Evolutionary conservation across 257 asterid genomes (phyloP).

Genomic region (Mitragyna speciosa): DNA sequence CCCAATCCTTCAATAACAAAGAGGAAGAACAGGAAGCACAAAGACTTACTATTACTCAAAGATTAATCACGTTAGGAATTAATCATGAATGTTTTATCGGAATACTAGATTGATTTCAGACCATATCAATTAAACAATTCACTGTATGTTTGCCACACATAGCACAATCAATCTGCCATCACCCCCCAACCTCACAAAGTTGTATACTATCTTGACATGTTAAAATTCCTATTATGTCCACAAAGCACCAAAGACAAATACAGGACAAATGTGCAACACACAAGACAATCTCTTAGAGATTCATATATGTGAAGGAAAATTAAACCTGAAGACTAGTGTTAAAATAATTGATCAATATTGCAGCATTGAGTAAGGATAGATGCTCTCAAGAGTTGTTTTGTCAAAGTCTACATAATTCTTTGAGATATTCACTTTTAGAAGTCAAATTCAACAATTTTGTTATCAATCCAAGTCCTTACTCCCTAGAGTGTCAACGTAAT

Average conservation of each 20-base stretch:
- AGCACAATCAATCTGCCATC: not conserved
- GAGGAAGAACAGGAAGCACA: no score
- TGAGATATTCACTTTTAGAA: not conserved
- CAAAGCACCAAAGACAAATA: not conserved
- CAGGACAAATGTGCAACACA: no score
- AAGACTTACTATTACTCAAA: no score
- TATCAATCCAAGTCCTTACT: not conserved
- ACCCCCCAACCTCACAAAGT: no score
- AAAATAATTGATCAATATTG: not conserved
- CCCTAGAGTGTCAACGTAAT: no score
- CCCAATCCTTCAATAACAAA: not conserved
- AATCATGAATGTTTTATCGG: not conserved
- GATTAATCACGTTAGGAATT: not conserved
- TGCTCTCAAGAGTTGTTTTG: not conserved
- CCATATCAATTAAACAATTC: not conserved
- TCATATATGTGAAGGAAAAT: not conserved
- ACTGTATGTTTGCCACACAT: not conserved
- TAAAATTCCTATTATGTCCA: not conserved
- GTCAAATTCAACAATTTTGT: not conserved
- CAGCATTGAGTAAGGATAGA: not conserved
- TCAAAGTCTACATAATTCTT: not conserved
- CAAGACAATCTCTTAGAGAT: no score
- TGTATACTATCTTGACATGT: no score
- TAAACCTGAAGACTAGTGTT: not conserved
- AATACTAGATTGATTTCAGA: no score